phyloP scores from a whole-genome alignment of 2,329 filamentous ascomycete species.

The Thermothelomyces thermophilus region DNA sequence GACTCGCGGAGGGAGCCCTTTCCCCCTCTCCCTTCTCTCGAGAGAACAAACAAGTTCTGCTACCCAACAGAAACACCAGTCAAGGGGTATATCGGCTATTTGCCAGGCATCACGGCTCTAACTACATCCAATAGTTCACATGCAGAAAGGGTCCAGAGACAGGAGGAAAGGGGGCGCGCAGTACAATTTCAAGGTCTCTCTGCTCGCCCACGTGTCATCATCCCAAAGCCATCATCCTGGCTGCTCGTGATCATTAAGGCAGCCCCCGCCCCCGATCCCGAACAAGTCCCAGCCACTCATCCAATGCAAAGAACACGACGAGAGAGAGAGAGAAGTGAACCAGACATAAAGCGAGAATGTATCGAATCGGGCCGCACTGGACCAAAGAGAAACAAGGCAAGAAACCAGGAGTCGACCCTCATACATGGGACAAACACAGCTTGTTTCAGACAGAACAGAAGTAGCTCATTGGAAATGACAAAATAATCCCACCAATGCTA shows the following conservation, averaged over 20 bases:
- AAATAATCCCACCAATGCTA: background rate
- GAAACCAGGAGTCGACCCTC: background rate
- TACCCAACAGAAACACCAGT: too few species aligned
- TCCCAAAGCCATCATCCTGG: background rate
- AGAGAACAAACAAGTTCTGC: too few species aligned
- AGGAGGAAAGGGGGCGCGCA: background rate
- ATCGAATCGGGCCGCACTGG: too few species aligned
- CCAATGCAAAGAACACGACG: conserved; percentile 6
- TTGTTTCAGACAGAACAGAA: background rate
- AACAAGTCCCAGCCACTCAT: background rate
- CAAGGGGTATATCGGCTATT: too few species aligned
- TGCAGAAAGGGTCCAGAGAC: background rate
- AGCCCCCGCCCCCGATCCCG: background rate
- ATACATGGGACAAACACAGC: background rate
- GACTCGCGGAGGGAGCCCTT: too few species aligned
- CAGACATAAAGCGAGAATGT: background rate
- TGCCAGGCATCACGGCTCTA: too few species aligned
- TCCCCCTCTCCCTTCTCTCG: too few species aligned
- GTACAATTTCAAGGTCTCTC: conserved; percentile 8
- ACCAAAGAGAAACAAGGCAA: background rate
- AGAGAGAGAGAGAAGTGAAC: background rate
- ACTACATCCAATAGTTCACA: background rate
- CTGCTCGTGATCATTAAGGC: conserved; percentile 1
- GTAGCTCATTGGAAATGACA: background rate
- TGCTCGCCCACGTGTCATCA: background rate